A percentile compares a stretch with the other conserved stretches of the same genome.
Conservation (phyloP, 2,329 filamentous ascomycete species). For the Clonostachys sp. region DNA sequence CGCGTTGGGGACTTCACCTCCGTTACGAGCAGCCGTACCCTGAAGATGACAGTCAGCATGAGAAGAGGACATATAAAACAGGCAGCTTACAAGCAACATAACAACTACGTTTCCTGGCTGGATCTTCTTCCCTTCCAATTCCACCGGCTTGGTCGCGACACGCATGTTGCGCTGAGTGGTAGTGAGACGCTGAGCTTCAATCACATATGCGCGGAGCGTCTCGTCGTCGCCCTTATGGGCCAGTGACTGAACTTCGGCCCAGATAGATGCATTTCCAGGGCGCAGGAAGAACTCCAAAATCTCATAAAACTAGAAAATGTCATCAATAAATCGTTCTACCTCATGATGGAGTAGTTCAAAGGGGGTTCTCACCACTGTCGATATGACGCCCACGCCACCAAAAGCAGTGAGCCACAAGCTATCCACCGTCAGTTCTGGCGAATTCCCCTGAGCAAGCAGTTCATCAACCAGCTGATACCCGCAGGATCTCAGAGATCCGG, state of each 20-base stretch:
- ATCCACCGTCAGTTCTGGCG: constrained; percentile 24
- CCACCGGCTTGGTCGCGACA: constrained; percentile 20
- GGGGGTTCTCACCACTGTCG: constrained; percentile 24
- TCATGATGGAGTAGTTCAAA: neutral
- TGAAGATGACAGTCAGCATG: constrained; percentile 10
- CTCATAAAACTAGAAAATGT: constrained; percentile 35
- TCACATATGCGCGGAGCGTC: constrained; percentile 26
- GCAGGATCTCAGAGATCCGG: constrained; percentile 29
- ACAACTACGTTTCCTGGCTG: constrained; percentile 33
- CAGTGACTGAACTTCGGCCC: constrained; percentile 33
- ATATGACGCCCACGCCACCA: constrained; percentile 29
- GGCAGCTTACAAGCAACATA: constrained; percentile 27
- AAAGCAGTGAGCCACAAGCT: constrained; percentile 32
- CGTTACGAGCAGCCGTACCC: constrained; percentile 31
- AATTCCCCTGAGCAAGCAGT: constrained; percentile 23
- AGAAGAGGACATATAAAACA: rapidly evolving
- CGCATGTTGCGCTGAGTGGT: constrained; percentile 31
- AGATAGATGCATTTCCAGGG: constrained; percentile 30
- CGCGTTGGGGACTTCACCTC: constrained; percentile 25
- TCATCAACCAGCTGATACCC: constrained; percentile 30
- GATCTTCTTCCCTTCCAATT: constrained; percentile 29
- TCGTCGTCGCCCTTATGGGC: constrained; percentile 25
- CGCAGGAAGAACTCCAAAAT: constrained; percentile 34
- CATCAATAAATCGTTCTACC: neutral
- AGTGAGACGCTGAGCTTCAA: constrained; percentile 33